phyloP scores from a whole-genome alignment of 805 yeast genomes.

The Candida anglica region DNA sequence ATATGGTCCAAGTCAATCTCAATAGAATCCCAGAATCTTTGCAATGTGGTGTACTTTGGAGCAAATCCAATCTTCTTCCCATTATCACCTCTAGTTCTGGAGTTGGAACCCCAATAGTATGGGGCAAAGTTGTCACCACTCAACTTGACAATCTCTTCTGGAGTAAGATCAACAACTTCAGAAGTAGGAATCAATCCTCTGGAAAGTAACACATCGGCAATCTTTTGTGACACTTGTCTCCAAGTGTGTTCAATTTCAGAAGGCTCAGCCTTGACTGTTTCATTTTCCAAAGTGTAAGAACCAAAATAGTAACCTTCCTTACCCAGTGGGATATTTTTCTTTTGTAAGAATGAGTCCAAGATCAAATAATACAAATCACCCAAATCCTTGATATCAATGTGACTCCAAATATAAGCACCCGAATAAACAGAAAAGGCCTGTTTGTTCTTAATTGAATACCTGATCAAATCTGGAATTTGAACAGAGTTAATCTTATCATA shows the following conservation, averaged over 20 bases:
- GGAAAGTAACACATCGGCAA: slow-evolving; percentile 14
- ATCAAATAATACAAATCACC: slow-evolving; percentile 24
- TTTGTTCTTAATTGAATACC: slow-evolving; percentile 11
- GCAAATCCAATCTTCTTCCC: slow-evolving; percentile 23
- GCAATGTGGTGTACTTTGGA: slow-evolving; percentile 12
- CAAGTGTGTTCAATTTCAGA: slow-evolving; percentile 20
- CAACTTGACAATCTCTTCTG: slow-evolving; percentile 11
- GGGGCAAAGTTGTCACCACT: slow-evolving; percentile 14
- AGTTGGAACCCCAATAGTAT: slow-evolving; percentile 21
- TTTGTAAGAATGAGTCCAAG: slow-evolving; percentile 15
- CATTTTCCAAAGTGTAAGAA: slow-evolving; percentile 12
- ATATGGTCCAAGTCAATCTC: slow-evolving; percentile 13
- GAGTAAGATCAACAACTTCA: slow-evolving; percentile 12
- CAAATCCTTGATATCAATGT: slow-evolving; percentile 30
- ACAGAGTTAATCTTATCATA: slow-evolving; percentile 20
- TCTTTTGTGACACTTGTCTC: slow-evolving; percentile 19
- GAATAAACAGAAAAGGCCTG: slow-evolving; percentile 21
- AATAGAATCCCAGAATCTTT: slow-evolving; percentile 15
- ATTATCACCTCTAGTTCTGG: slow-evolving; percentile 22
- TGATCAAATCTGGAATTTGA: slow-evolving; percentile 26
- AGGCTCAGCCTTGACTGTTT: slow-evolving; percentile 7
- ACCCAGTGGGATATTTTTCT: slow-evolving; percentile 21
- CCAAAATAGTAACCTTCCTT: slow-evolving; percentile 33
- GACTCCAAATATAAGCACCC: slow-evolving; percentile 32
- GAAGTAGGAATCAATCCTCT: slow-evolving; percentile 10